Evolutionary conservation across 176 grass and related monocot genomes (phyloP), one percentile per base, ranked within the genome.

Genomic region (Metroxylon sagu): DNA sequence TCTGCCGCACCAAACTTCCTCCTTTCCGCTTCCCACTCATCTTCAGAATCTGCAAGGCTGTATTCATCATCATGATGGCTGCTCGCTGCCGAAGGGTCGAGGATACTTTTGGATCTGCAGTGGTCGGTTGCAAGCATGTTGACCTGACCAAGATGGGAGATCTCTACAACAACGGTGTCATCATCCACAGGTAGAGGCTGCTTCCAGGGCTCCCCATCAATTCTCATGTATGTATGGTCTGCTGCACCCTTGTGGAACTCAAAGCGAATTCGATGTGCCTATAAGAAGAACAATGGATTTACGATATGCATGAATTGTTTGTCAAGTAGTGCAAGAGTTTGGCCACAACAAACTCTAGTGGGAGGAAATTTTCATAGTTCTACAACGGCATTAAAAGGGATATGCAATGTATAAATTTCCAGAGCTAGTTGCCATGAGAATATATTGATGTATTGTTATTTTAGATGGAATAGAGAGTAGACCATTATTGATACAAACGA

Each of bases 131-230:
- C 83, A 4, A 95, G 83, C 86, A 95, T 84, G 56, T 77, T 79
- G 12, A 95, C 91, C 61, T 95, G 90, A 5, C 90, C 49, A 2
- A 77, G 60, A 72, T 86, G 77, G 27, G 85, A 86, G 60, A 95
- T 90, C 60, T 95, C 90, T 18, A 95, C 80, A 0, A 95, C 80
- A 1, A 95, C 77, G 0, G 80, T 76, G 71, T 84, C 77, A 0
- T 90, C 80, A 16, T 95, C 80, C 23, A 50, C 69, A 0, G 90
- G 90, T 19, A 95, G 77, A 5, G 90, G 90, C 60, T 95, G 86
- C 74, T 90, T 95, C 90, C 90, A 95, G 0, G 90, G 90, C 60
- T 95, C 90, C 35, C 90, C 90, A 0, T 95, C 90, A 5, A 95
- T 59, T 60, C 90, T 84, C 90, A 95, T 95, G 79, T 76, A 95